These are phyloP conservation scores for Crassisporium funariophilum DNA, from an alignment of 768 basidiomycete species.

Conservation along the genomic window DNA sequence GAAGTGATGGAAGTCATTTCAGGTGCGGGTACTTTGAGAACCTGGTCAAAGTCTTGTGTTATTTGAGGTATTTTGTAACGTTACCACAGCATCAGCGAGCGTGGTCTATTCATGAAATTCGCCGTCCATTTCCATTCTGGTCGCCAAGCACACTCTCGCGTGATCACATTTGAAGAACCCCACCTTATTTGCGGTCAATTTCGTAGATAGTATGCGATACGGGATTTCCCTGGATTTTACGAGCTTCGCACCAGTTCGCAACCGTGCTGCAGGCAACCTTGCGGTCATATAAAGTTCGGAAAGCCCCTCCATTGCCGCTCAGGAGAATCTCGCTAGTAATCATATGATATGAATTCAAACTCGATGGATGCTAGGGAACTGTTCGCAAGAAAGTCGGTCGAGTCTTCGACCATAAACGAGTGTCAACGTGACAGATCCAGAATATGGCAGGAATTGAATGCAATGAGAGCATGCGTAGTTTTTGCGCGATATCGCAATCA, in stretches of 20 bases:
- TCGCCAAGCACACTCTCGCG: too few species aligned
- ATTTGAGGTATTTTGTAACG: background rate
- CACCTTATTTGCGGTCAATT: constrained; percentile 7
- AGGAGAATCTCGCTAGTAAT: background rate
- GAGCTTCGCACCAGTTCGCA: too few species aligned
- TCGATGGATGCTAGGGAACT: too few species aligned
- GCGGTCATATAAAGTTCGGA: background rate
- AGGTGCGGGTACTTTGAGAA: background rate
- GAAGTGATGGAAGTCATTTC: constrained; percentile 6
- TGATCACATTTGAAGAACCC: background rate
- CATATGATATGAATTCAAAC: too few species aligned
- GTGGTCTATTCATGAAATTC: too few species aligned
- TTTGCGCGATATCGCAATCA: background rate
- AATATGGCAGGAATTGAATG: background rate
- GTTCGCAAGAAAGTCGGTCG: too few species aligned
- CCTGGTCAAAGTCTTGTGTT: background rate
- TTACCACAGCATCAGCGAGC: too few species aligned
- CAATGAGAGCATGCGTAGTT: background rate
- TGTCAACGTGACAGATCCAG: background rate
- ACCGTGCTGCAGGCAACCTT: too few species aligned
- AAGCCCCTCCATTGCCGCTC: constrained; percentile 3
- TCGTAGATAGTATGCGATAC: background rate
- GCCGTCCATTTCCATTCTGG: too few species aligned
- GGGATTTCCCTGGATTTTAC: constrained; percentile 1
- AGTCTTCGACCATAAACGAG: too few species aligned